Percentiles rank a stretch among this genome's conserved stretches.
Evolutionary conservation across 1,284 basidiomycete species (phyloP).

Genomic region (Coniferiporia weirii): DNA sequence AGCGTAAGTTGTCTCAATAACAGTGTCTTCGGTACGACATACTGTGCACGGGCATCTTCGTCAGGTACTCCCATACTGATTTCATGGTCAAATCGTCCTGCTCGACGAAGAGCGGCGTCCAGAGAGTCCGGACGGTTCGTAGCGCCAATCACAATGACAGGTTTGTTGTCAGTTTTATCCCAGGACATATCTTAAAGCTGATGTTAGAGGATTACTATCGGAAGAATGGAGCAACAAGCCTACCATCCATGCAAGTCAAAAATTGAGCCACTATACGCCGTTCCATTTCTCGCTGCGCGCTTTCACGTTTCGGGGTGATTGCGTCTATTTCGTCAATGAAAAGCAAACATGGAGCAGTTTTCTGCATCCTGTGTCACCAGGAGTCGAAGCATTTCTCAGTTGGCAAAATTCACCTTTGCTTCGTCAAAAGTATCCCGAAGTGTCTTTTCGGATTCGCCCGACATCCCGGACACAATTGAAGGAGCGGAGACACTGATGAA

Average conservation of each 20-base stretch:
- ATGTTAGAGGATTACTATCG: background rate
- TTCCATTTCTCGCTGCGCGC: slow-evolving; percentile 97
- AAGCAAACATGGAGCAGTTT: slow-evolving; percentile 82
- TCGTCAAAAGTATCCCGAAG: slow-evolving; percentile 95
- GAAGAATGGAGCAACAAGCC: background rate
- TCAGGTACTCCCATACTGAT: slow-evolving; percentile 97
- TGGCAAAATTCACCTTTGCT: slow-evolving; percentile 62
- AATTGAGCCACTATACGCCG: slow-evolving; percentile 95
- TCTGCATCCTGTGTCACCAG: slow-evolving; percentile 37
- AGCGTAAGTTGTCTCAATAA: background rate
- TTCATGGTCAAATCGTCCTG: slow-evolving; percentile 95
- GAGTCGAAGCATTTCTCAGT: background rate
- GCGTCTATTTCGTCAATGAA: slow-evolving; percentile 99
- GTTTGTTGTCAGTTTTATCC: slow-evolving; percentile 87
- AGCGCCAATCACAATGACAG: slow-evolving; percentile 93
- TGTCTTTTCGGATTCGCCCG: slow-evolving; percentile 95
- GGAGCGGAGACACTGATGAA: slow-evolving; percentile 95
- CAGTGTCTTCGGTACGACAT: slow-evolving; percentile 26
- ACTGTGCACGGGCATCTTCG: slow-evolving; percentile 87
- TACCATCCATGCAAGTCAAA: slow-evolving; percentile 96
- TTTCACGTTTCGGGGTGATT: slow-evolving; percentile 96
- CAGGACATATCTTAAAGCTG: slow-evolving; percentile 68
- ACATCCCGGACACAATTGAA: slow-evolving; percentile 95
- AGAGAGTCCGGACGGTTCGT: slow-evolving; percentile 95
- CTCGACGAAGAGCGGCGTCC: slow-evolving; percentile 88